Evolutionary conservation across 164 flowering plant species (phyloP).

Genomic region (Vitis rupestris): DNA sequence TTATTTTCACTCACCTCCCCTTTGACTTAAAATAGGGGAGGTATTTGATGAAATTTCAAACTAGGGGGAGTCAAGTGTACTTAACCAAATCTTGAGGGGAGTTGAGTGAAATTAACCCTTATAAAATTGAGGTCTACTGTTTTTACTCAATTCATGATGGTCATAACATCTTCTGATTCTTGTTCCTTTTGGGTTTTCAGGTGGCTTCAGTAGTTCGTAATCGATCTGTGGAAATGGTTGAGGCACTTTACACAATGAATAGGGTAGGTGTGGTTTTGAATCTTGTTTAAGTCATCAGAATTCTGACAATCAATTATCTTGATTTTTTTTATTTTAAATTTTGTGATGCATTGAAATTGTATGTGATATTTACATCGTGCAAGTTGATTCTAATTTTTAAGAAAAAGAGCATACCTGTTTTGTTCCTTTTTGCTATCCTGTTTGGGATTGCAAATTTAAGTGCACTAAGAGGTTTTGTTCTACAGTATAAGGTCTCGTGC

Average conservation of each 20-base stretch:
- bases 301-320: not conserved
- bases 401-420: too few relatives aligned
- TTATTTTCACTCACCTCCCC: too few relatives aligned
- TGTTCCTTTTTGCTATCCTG: too few relatives aligned
- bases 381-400: too few relatives aligned
- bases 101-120: not conserved
- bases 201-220: conserved; percentile 56
- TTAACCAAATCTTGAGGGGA: too few relatives aligned
- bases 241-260: conserved; percentile 73
- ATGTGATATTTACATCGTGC: not conserved
- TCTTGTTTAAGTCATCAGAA: not conserved
- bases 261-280: conserved; percentile 35
- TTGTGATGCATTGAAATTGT: not conserved
- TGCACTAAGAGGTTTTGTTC: too few relatives aligned
- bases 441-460: too few relatives aligned
- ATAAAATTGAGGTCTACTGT: not conserved
- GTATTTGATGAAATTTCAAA: too few relatives aligned
- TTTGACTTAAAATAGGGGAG: too few relatives aligned
- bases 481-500: too few relatives aligned
- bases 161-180: conserved; percentile 1
- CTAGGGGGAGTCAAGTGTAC: too few relatives aligned
- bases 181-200: conserved; percentile 31
- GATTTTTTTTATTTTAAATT: not conserved
- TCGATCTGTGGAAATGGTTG: conserved; percentile 72
- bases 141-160: not conserved